Evolutionary conservation across 441 rosid species (phyloP).

Genomic region (Corymbia calophylla): DNA sequence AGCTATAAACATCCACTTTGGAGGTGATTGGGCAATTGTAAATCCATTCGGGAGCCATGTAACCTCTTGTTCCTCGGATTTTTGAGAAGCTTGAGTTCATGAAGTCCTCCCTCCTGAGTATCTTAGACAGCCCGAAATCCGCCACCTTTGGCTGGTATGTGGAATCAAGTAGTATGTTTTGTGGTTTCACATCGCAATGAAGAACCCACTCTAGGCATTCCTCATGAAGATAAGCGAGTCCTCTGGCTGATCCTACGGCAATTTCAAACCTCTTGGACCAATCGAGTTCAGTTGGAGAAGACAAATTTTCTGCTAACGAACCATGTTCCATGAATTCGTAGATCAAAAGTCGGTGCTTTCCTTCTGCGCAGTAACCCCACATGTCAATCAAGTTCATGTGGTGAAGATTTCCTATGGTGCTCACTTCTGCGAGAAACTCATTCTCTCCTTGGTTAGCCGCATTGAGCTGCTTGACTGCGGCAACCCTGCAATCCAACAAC

Average conservation of each 20-base stretch:
- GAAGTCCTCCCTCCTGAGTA: background rate
- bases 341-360: background rate
- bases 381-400: slow-evolving; percentile 3
- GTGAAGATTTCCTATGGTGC: background rate
- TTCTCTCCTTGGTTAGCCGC: background rate
- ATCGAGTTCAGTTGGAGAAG: background rate
- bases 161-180: background rate
- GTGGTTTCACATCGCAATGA: background rate
- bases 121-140: background rate
- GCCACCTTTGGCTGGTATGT: background rate
- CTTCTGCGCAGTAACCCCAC: background rate
- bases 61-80: background rate
- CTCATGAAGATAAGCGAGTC: background rate
- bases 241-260: background rate
- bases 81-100: background rate
- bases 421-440: background rate
- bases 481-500: background rate
- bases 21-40: background rate
- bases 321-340: slow-evolving; percentile 3
- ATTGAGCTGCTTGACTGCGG: background rate
- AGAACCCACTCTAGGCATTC: background rate
- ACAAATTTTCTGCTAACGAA: background rate
- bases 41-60: background rate
- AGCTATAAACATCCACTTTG: background rate
- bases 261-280: background rate